Conservation (phyloP, 169 alveolate genomes). For the Plasmodium gaboni region DNA sequence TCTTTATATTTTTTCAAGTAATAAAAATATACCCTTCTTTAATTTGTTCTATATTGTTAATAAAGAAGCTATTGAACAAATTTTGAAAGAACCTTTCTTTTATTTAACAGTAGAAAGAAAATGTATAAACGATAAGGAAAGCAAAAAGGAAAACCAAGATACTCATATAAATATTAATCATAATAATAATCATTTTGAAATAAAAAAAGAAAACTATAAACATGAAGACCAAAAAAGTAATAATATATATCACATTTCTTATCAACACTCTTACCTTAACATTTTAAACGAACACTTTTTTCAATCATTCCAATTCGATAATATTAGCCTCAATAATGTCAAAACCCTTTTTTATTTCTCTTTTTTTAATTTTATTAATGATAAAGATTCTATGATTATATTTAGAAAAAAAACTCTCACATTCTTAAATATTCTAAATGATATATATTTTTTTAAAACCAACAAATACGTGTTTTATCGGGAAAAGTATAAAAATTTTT, state of each 20-base stretch:
- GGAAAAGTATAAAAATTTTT: no score
- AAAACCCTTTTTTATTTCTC: conserved; percentile 60
- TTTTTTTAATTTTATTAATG: conserved; percentile 31
- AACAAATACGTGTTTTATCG: not conserved
- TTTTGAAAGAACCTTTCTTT: conserved; percentile 62
- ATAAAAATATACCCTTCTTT: conserved; percentile 37
- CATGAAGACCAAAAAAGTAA: not conserved
- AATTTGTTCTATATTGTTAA: conserved; percentile 23
- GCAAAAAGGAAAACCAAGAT: not conserved
- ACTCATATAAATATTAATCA: not conserved
- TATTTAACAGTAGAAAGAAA: conserved; percentile 10
- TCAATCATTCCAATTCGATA: conserved; percentile 30
- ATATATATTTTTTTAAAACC: conserved; percentile 39
- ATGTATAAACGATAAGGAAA: not conserved
- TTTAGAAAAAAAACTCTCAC: conserved; percentile 28
- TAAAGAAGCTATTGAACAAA: conserved; percentile 8
- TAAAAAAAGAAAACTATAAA: not conserved
- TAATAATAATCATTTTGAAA: not conserved
- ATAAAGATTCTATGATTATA: conserved; percentile 8
- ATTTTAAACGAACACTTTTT: conserved; percentile 11
- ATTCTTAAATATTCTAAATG: conserved; percentile 35
- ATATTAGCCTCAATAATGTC: conserved; percentile 27
- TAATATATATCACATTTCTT: not conserved
- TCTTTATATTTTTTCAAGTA: conserved; percentile 27
- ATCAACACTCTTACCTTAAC: no score